phyloP scores from a whole-genome alignment of 768 basidiomycete species.

The Ramaria sp. region DNA sequence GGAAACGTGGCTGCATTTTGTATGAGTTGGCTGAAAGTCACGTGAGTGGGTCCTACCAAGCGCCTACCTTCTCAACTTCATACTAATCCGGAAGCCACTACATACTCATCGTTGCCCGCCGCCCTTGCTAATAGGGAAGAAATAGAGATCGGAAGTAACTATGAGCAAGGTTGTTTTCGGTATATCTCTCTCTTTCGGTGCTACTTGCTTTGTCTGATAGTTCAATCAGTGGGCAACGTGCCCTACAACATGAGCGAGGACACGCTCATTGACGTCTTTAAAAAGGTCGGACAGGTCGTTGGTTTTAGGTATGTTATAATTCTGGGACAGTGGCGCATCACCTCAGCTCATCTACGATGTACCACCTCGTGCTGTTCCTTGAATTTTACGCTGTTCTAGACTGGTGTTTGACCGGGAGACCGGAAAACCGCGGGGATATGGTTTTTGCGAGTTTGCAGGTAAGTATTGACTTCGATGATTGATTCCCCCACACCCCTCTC shows the following conservation, averaged over 20 bases:
- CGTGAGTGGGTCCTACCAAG: too few relatives aligned
- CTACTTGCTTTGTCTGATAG: neutral
- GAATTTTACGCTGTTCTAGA: conserved; percentile 26
- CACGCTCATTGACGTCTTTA: conserved; percentile 80
- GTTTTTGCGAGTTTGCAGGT: conserved; percentile 91
- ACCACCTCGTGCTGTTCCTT: neutral
- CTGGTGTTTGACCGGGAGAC: conserved; percentile 86
- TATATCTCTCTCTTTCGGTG: conserved; percentile 22
- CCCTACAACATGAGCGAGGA: conserved; percentile 90
- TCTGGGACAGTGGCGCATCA: neutral
- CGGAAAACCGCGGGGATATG: conserved; percentile 91
- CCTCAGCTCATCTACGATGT: neutral
- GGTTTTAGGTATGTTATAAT: conserved; percentile 57
- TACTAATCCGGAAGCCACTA: too few relatives aligned
- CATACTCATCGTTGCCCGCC: too few relatives aligned
- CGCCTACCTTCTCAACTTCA: too few relatives aligned
- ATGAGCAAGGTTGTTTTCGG: conserved; percentile 74
- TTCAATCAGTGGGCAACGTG: conserved; percentile 64
- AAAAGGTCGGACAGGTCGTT: conserved; percentile 77
- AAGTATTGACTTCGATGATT: conserved; percentile 8
- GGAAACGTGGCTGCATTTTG: too few relatives aligned
- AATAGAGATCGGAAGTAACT: neutral
- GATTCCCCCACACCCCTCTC: conserved; percentile 13
- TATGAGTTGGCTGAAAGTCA: too few relatives aligned
- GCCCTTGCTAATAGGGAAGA: too few relatives aligned